A percentile compares a stretch with the other conserved stretches of the same genome.
Evolutionary conservation across 352 stramenopile species (phyloP).

Genomic region (Pythium dissotocum): DNA sequence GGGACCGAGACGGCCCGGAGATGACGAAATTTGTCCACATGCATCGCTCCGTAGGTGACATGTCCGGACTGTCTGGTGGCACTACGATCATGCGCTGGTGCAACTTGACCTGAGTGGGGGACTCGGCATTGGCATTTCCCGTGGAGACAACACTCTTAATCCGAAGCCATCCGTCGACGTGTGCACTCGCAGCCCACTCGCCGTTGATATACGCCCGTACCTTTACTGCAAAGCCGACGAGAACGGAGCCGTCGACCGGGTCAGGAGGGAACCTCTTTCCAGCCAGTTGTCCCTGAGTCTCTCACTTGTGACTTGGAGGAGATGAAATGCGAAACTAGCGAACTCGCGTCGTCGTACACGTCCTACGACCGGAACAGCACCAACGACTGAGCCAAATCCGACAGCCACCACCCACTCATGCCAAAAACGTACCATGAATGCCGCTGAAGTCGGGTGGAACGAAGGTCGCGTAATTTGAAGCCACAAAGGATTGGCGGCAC

Average conservation of each 20-base stretch:
- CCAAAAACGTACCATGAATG: slow-evolving; percentile 3
- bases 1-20: neutral
- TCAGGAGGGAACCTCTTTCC: neutral
- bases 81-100: neutral
- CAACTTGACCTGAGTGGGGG: neutral
- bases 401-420: neutral
- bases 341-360: neutral
- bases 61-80: neutral
- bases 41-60: neutral
- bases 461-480: neutral
- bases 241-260: neutral
- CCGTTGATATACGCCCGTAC: neutral
- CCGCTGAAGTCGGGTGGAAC: neutral
- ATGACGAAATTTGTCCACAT: neutral
- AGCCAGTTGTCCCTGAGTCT: neutral
- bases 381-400: too few relatives aligned
- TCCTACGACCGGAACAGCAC: neutral
- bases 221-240: neutral
- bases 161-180: neutral
- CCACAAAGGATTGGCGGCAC: slow-evolving; percentile 5
- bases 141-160: neutral
- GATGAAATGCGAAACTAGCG: neutral
- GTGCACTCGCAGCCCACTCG: neutral
- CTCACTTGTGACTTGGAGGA: neutral
- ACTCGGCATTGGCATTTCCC: too few relatives aligned